Base-by-base conservation (phyloP, 139 green algal species). In the Closterium sp. region DNA sequence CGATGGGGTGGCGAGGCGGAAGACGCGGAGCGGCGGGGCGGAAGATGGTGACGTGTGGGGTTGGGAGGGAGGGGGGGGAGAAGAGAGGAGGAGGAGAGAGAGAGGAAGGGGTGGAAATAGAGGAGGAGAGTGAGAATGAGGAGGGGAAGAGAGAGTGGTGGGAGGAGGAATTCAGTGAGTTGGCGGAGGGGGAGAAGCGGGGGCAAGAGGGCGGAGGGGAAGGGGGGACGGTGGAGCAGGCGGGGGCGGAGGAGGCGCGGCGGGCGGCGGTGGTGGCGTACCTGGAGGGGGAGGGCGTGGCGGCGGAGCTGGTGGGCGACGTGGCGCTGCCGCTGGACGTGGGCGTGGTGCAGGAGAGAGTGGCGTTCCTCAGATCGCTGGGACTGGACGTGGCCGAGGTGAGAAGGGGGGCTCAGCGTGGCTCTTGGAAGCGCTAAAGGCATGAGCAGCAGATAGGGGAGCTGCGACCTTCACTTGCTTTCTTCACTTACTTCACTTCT, bases 301-400 rank as follows among this genome's bases (percentile, higher is more conserved):
- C 87, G 34, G 16, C 31, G 21, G 88, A 91, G 36, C 16, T 91
- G 25, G 8, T 91, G 25, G 34, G 34, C 6, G 88, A 87, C 25
- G 28, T 91, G 0, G 64, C 25, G 28, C 43, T 91, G n/a, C 88
- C 88, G 28, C 36, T 88, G 23, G 33, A 35, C 35, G 28, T 91
- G 10, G 38, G 87, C 7, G 69, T 91, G 7, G 84, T 88, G 23
- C 87, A 36, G 10, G 88, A 91, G 64, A 7, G 88, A 10, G 12
- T 91, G 28, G 23, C 38, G 16, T 91, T 91, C 87, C 64, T 91
- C 21, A 5, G 43, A 7, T 23, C 38, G 43, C 38, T 91, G 5
- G 38, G 88, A 7, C 30, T 91, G 23, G 84, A 91, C 88, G 32
- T 84, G 19, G 87, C 87, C 0, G 33, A 90, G 35, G 32, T 90